Percentiles rank a stretch among this genome's conserved stretches.
phyloP scores from a whole-genome alignment of 2,329 filamentous ascomycete species.

The Graphiopsis chlorocephala region DNA sequence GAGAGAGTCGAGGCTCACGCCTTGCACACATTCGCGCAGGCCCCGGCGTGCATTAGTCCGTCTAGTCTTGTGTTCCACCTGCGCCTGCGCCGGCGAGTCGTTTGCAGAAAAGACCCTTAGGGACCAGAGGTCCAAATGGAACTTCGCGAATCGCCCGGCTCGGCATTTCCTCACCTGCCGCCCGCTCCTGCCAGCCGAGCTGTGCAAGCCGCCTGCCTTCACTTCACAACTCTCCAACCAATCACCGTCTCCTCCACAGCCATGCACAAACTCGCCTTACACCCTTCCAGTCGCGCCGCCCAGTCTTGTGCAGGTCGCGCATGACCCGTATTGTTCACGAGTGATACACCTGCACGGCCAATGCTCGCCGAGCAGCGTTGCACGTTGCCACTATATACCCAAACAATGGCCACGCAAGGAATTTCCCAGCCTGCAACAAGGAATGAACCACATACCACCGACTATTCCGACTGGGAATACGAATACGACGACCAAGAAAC shows the following conservation, averaged over 20 bases:
- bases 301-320: neutral
- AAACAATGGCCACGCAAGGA: neutral
- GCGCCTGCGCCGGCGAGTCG: neutral
- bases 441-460: conserved; percentile 27
- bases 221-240: neutral
- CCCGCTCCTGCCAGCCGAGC: neutral
- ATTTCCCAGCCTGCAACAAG: neutral
- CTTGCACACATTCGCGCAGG: neutral
- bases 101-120: neutral
- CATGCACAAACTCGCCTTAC: conserved; percentile 1
- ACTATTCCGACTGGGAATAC: conserved; percentile 57
- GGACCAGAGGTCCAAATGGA: neutral
- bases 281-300: neutral
- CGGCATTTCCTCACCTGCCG: neutral
- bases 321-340: neutral
- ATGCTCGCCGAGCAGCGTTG: neutral
- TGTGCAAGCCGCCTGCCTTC: neutral
- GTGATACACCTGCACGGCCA: neutral
- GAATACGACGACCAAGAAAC: conserved; percentile 58
- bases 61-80: neutral
- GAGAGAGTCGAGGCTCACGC: neutral
- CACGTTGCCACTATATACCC: neutral
- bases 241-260: neutral
- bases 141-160: neutral
- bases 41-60: neutral